Evolutionary conservation across 2,329 filamentous ascomycete genomes (phyloP).

Genomic region (Exophiala spinifera): DNA sequence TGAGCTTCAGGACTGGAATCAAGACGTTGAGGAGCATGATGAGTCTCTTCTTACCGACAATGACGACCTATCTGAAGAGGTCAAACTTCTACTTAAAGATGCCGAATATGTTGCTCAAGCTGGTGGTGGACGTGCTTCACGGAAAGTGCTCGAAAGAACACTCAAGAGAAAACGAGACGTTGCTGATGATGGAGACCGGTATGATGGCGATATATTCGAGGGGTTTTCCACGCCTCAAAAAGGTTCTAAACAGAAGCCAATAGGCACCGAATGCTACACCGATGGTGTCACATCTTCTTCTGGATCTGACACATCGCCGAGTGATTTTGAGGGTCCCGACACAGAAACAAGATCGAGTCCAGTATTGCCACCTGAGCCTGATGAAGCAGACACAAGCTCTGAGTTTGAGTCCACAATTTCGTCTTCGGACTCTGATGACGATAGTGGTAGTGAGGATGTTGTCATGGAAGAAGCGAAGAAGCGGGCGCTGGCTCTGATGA

Average conservation of each 20-base stretch:
- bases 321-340: constrained; percentile 4
- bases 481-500: constrained; percentile 17
- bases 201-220: constrained; percentile 14
- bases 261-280: neutral
- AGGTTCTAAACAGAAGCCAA: neutral
- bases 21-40: constrained; percentile 33
- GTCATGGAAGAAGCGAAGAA: constrained; percentile 46
- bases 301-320: constrained; percentile 4
- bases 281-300: neutral
- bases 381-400: constrained; percentile 3
- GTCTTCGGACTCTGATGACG: constrained; percentile 31
- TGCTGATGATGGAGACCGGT: constrained; percentile 16
- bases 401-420: constrained; percentile 19
- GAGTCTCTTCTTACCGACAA: constrained; percentile 15
- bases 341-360: neutral
- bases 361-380: neutral
- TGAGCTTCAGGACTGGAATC: constrained; percentile 23
- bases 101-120: constrained; percentile 14
- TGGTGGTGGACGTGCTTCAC: neutral
- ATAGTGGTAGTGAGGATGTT: constrained; percentile 45
- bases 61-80: constrained; percentile 21
- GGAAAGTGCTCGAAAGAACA: constrained; percentile 4
- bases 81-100: constrained; percentile 21
- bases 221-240: constrained; percentile 17
- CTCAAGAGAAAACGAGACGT: constrained; percentile 21